Evolutionary conservation across 1,284 basidiomycete genomes (phyloP).

Genomic region (Exobasidium rhododendri): DNA sequence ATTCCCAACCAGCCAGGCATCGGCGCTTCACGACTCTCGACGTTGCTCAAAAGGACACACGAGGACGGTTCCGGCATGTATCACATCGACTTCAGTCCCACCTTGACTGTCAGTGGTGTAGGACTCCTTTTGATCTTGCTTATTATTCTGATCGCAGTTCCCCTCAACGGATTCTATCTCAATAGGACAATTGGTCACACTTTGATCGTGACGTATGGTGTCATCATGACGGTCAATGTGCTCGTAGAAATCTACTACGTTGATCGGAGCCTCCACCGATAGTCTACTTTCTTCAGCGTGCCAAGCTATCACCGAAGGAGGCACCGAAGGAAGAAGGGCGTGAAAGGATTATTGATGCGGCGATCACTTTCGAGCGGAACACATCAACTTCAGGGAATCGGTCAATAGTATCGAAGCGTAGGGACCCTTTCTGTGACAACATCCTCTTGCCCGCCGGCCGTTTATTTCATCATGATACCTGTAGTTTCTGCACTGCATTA

Average conservation of each 20-base stretch:
- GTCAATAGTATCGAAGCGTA: no score
- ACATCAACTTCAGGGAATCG: no score
- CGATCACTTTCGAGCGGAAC: no score
- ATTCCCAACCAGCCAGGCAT: not conserved
- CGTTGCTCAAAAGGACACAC: not conserved
- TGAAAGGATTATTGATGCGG: not conserved
- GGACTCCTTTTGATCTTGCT: constrained; percentile 73
- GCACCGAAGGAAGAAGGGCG: not conserved
- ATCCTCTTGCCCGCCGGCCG: no score
- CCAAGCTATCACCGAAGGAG: no score
- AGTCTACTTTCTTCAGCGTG: no score
- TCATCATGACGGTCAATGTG: constrained; percentile 43
- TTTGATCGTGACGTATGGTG: constrained; percentile 69
- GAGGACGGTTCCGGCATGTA: constrained; percentile 55
- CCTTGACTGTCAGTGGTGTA: constrained; percentile 75
- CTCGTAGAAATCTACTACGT: constrained; percentile 27
- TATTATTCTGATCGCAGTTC: constrained; percentile 77
- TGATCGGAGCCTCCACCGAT: not conserved
- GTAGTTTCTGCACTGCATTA: no score
- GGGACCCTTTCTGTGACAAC: no score
- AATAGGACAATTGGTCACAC: constrained; percentile 74
- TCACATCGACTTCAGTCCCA: constrained; percentile 72
- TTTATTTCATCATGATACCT: no score
- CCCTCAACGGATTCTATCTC: constrained; percentile 76
- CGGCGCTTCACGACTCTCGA: not conserved